These are phyloP conservation scores for Helotiales sp. DNA, from an alignment of 2,329 filamentous ascomycete genomes.

Conservation along the genomic window DNA sequence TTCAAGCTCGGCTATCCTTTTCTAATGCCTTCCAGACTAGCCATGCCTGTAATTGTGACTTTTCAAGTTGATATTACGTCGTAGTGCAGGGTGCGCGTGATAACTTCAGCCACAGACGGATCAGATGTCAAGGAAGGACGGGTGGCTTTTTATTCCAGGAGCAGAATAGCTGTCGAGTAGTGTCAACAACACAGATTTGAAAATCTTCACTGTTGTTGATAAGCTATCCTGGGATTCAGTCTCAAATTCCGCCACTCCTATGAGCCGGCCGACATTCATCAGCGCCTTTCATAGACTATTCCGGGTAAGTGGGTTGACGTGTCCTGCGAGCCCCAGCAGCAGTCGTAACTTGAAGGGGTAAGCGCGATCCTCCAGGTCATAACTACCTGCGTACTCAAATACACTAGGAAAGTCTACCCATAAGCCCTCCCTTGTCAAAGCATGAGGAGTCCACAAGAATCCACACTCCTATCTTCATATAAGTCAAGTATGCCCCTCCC, in stretches of 20 bases:
- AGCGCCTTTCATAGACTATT: background rate
- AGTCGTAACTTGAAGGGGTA: background rate
- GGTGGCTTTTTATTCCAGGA: background rate
- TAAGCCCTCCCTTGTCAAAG: background rate
- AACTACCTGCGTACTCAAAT: background rate
- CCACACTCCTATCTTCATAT: background rate
- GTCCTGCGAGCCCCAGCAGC: background rate
- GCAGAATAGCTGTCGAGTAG: background rate
- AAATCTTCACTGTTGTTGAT: background rate
- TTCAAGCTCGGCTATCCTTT: background rate
- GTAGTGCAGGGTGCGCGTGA: background rate
- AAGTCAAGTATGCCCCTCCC: constrained; percentile 5
- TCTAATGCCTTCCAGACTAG: background rate
- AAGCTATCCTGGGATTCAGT: background rate
- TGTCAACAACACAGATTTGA: background rate
- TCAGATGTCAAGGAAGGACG: background rate
- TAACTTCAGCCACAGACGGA: background rate
- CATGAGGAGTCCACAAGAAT: background rate
- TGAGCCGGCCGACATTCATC: background rate
- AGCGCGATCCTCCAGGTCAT: constrained; percentile 2
- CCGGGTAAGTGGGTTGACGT: background rate
- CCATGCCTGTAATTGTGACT: background rate
- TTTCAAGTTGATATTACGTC: background rate
- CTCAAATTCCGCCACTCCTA: background rate
- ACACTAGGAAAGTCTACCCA: background rate